phyloP scores from a whole-genome alignment of 129 eudicot genomes.

The Flaveria robusta region DNA sequence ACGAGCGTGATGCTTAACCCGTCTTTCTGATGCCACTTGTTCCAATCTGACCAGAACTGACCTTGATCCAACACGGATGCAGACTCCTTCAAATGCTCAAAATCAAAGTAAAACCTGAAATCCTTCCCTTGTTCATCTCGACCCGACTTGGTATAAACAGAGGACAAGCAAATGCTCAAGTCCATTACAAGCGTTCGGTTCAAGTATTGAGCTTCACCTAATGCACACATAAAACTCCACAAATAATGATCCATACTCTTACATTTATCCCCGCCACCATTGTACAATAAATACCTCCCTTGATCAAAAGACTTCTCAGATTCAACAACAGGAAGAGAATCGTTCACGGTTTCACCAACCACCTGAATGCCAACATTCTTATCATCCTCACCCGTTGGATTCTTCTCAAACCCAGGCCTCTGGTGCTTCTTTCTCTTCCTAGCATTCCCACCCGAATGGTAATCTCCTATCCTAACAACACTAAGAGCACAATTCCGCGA shows the following conservation, averaged over 20 bases:
- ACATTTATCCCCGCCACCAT: constrained; percentile 83
- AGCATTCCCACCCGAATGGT: constrained; percentile 83
- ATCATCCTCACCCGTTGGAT: constrained; percentile 27
- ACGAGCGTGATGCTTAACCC: constrained; percentile 57
- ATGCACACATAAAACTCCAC: constrained; percentile 91
- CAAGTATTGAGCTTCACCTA: constrained; percentile 86
- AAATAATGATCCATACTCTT: constrained; percentile 89
- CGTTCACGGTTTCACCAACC: constrained; percentile 70
- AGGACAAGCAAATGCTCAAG: constrained; percentile 66
- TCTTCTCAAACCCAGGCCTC: constrained; percentile 60
- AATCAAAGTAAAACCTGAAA: constrained; percentile 83
- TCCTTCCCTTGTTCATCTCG: constrained; percentile 88
- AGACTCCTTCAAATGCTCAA: constrained; percentile 79
- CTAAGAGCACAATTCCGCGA: constrained; percentile 57
- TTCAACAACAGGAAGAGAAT: constrained; percentile 75
- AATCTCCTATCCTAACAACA: constrained; percentile 75
- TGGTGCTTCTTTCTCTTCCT: constrained; percentile 66
- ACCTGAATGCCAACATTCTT: constrained; percentile 41
- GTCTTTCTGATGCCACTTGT: constrained; percentile 65
- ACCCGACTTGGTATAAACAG: constrained; percentile 66
- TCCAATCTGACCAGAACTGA: constrained; percentile 81
- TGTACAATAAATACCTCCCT: constrained; percentile 71
- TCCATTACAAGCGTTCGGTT: constrained; percentile 88
- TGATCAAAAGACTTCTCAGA: constrained; percentile 59
- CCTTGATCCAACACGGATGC: constrained; percentile 64